Evolutionary conservation across 2,329 filamentous ascomycete genomes (phyloP).

Genomic region (Beauveria medogensis): DNA sequence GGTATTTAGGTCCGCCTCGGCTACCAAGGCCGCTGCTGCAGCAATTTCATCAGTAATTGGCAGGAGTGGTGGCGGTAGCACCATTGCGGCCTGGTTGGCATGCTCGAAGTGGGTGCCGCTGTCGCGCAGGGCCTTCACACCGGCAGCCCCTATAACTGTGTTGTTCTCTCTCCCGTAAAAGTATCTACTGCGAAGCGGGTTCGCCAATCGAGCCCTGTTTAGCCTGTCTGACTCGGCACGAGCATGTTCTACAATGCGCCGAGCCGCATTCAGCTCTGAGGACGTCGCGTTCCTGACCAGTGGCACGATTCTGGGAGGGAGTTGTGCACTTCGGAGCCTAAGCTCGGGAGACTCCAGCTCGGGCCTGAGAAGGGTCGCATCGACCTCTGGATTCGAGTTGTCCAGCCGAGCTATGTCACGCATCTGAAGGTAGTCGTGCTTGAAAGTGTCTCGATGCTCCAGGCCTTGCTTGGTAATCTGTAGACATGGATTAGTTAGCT

Average conservation of each 20-base stretch:
- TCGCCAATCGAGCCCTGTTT: slow-evolving; percentile 15
- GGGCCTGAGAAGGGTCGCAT: background rate
- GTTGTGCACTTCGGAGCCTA: too few relatives aligned
- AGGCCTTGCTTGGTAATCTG: background rate
- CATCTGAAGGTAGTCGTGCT: background rate
- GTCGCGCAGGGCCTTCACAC: background rate
- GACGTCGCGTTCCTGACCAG: background rate
- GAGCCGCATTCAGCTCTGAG: slow-evolving; percentile 12
- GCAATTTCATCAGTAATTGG: slow-evolving; percentile 19
- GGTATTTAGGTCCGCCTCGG: slow-evolving; percentile 16
- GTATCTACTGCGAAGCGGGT: slow-evolving; percentile 15
- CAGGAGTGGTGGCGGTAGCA: slow-evolving; percentile 11
- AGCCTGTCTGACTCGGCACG: slow-evolving; percentile 11
- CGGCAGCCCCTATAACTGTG: background rate
- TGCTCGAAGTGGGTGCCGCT: background rate
- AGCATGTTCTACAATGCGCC: slow-evolving; percentile 14
- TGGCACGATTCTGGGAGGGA: background rate
- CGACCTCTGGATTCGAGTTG: too few relatives aligned
- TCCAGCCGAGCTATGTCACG: background rate
- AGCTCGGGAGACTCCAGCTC: background rate
- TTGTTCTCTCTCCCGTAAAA: background rate
- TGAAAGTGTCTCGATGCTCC: background rate
- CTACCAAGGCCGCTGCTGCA: slow-evolving; percentile 17
- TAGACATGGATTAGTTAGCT: background rate
- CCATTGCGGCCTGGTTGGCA: background rate